Conservation (phyloP, 139 green algal species). For the Asterochloris sp. region DNA sequence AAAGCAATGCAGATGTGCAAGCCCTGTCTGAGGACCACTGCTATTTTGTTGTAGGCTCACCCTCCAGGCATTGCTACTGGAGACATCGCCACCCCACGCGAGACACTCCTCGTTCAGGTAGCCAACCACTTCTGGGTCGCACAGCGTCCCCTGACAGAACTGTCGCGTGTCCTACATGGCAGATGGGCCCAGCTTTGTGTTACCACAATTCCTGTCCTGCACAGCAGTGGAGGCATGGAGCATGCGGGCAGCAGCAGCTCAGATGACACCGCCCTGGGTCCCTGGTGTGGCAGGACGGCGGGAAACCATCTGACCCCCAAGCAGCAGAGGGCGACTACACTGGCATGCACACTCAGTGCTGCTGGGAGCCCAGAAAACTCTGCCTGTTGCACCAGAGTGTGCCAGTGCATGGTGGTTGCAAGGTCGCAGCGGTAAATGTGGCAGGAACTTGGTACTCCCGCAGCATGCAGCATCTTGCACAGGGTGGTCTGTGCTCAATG, state of each 20-base stretch:
- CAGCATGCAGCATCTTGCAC: too few species aligned
- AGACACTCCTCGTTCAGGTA: constrained; percentile 59
- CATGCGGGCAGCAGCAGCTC: neutral
- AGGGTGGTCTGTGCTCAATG: too few species aligned
- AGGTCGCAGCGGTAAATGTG: too few species aligned
- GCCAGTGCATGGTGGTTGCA: too few species aligned
- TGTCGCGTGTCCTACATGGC: constrained; percentile 51
- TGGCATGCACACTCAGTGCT: neutral
- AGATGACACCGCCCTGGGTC: neutral
- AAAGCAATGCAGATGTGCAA: too few species aligned
- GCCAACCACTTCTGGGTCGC: constrained; percentile 44
- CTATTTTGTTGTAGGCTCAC: constrained; percentile 15
- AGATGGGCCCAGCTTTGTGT: neutral
- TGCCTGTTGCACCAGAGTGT: too few species aligned
- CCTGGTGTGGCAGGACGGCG: neutral
- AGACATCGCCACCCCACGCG: constrained; percentile 68
- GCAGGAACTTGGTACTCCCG: too few species aligned
- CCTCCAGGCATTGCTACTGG: constrained; percentile 54
- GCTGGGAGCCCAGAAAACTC: neutral
- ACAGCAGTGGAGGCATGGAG: neutral
- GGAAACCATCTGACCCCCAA: neutral
- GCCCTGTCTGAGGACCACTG: too few species aligned
- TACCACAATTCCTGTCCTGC: neutral
- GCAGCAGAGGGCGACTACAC: neutral
- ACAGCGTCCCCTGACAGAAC: constrained; percentile 62